Evolutionary conservation across 495 filamentous ascomycete species (phyloP), one percentile per base, ranked within the genome.

Genomic region (Geoglossum glabrum): DNA sequence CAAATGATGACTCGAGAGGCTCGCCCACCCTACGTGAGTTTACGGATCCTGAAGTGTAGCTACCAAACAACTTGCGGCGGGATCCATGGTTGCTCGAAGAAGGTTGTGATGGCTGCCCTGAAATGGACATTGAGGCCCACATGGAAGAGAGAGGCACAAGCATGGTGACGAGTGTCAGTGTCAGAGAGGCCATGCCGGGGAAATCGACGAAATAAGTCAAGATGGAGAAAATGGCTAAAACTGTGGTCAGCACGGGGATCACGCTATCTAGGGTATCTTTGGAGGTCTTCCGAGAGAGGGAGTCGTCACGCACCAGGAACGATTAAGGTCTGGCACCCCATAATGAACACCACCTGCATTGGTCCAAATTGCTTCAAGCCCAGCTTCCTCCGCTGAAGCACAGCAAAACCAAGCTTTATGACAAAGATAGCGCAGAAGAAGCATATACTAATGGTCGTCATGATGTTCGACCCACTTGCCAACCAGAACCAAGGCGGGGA

Each of bases 81-180:
- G n/a, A 28, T 17, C 26, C 26, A 19, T 55, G 30, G n/a, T 57
- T 30, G 3, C 33, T 11, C 5, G 49, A 25, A 28, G 21, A 25
- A 28, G 21, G 13, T 25, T 27, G 21, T 6, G 36, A 36, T 6
- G 36, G 26, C 31, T 49, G 54, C n/a, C 28, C 49, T 17, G 27
- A 4, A 23, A 17, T 60, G 23, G 59, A 60, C 13, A 57, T n/a
- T n/a, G 59, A 73, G 59, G 79, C 88, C 88, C 79, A 93, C 62
- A 94, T 78, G 5, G 82, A 82, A 21, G 86, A 89, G 1, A 95
- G 76, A 0, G 88, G 88, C 1, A 92, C 77, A 46, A 84, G 83
- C 58, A 93, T 73, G 46, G 80, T 74, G 38, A 87, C 82, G 3
- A 83, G 71, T 10, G 84, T 87, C 1, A 82, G 66, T 17, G 79